Conservation (phyloP, 768 basidiomycete species). For the Boletales sp. region DNA sequence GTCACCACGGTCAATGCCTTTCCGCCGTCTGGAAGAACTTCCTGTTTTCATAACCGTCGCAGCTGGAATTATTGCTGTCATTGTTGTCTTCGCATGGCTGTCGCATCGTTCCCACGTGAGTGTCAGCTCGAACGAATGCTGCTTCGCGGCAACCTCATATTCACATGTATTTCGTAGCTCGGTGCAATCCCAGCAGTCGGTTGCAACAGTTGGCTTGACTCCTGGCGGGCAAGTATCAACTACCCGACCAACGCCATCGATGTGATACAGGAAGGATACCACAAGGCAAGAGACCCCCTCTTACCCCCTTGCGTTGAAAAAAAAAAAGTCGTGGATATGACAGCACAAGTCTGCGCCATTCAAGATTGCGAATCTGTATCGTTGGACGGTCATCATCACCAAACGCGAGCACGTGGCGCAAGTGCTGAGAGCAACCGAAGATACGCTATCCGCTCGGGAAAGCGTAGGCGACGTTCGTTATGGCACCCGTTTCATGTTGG, state of each 20-base stretch:
- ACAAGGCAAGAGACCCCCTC: slow-evolving; percentile 15
- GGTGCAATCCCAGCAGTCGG: slow-evolving; percentile 29
- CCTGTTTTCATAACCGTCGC: too few species aligned
- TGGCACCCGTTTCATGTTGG: too few species aligned
- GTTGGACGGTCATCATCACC: slow-evolving; percentile 39
- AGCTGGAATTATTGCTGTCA: too few species aligned
- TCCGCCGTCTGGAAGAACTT: too few species aligned
- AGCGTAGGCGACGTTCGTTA: slow-evolving; percentile 31
- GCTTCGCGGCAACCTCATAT: too few species aligned
- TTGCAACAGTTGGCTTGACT: slow-evolving; percentile 18
- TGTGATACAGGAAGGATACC: slow-evolving; percentile 29
- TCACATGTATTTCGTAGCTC: slow-evolving; percentile 6
- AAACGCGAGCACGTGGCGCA: slow-evolving; percentile 35
- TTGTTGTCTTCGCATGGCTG: too few species aligned
- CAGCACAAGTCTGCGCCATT: slow-evolving; percentile 28
- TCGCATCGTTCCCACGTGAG: too few species aligned
- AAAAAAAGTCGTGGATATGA: background rate
- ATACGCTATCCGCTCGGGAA: slow-evolving; percentile 26
- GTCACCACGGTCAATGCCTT: too few species aligned
- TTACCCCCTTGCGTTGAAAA: background rate
- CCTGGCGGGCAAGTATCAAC: slow-evolving; percentile 21
- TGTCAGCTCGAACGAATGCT: too few species aligned
- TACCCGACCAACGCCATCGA: slow-evolving; percentile 15
- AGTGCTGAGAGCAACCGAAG: slow-evolving; percentile 36
- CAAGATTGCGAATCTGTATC: slow-evolving; percentile 22